Conservation (phyloP, 1,284 basidiomycete genomes). For the Marasmius tenuissimus region DNA sequence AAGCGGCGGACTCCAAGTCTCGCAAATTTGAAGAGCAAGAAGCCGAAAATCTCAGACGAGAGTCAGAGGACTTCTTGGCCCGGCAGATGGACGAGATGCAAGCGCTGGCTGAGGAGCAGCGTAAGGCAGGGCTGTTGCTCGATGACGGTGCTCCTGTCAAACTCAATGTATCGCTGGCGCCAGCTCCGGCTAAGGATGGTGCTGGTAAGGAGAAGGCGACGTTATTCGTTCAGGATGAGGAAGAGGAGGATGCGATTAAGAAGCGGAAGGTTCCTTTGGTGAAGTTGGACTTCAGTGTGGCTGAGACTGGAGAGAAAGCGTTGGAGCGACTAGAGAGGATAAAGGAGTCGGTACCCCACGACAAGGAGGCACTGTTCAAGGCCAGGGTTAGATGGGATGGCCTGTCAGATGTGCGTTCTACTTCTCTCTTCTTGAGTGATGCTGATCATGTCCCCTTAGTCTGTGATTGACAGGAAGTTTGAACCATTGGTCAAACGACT, state of each 20-base stretch:
- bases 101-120: constrained; percentile 81
- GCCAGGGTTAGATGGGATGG: constrained; percentile 85
- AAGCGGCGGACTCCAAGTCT: constrained; percentile 81
- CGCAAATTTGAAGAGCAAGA: constrained; percentile 82
- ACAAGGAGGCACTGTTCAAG: constrained; percentile 76
- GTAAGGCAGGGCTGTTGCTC: constrained; percentile 83
- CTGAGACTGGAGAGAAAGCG: constrained; percentile 73
- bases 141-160: constrained; percentile 89
- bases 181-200: constrained; percentile 41
- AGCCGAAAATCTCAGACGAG: constrained; percentile 76
- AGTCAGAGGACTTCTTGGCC: constrained; percentile 87
- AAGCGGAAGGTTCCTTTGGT: constrained; percentile 81
- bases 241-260: constrained; percentile 79
- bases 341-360: constrained; percentile 64
- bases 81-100: constrained; percentile 91
- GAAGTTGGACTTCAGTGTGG: constrained; percentile 82
- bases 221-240: constrained; percentile 75
- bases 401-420: constrained; percentile 68
- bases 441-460: constrained; percentile 39
- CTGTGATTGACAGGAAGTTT: constrained; percentile 77
- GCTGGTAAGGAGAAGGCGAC: constrained; percentile 53
- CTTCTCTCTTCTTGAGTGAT: background rate
- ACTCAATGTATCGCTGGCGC: constrained; percentile 70
- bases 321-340: constrained; percentile 79
- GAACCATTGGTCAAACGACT: constrained; percentile 76